These are phyloP conservation scores for Scytalidium lignicola DNA, from an alignment of 2,329 filamentous ascomycete genomes.

Conservation along the genomic window DNA sequence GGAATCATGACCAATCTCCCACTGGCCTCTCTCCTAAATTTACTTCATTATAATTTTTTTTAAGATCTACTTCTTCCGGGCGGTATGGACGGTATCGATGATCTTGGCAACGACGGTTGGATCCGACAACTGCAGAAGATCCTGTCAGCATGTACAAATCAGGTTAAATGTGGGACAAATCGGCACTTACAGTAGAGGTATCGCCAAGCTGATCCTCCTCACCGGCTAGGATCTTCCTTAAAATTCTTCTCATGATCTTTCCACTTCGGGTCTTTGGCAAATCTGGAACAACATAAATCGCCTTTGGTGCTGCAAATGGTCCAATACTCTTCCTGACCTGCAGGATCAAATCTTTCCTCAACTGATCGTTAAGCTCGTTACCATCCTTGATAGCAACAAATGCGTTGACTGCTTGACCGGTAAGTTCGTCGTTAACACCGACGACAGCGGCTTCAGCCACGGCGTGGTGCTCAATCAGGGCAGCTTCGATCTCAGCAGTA, in stretches of 20 bases:
- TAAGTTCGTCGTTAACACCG: slow-evolving; percentile 87
- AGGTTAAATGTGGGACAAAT: slow-evolving; percentile 1
- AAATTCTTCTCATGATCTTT: slow-evolving; percentile 97
- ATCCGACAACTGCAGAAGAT: slow-evolving; percentile 66
- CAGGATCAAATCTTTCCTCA: slow-evolving; percentile 88
- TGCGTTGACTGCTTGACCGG: slow-evolving; percentile 94
- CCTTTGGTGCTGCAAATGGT: slow-evolving; percentile 94
- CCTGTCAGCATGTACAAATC: slow-evolving; percentile 9
- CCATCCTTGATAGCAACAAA: slow-evolving; percentile 91
- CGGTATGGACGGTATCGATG: slow-evolving; percentile 61
- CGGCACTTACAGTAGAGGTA: slow-evolving; percentile 64
- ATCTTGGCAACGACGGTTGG: slow-evolving; percentile 86
- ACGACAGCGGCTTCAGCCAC: slow-evolving; percentile 96
- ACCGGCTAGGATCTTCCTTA: slow-evolving; percentile 94
- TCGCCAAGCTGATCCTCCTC: slow-evolving; percentile 97
- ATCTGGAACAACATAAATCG: slow-evolving; percentile 84
- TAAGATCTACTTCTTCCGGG: slow-evolving; percentile 21
- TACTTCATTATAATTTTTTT: background rate
- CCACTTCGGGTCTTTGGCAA: slow-evolving; percentile 95
- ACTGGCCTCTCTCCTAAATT: background rate
- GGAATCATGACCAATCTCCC: background rate
- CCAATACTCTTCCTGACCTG: slow-evolving; percentile 97
- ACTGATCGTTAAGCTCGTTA: slow-evolving; percentile 67
- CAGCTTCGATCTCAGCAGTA: slow-evolving; percentile 96
- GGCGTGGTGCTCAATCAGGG: slow-evolving; percentile 82